Conservation (phyloP, 2,329 filamentous ascomycete species). For the Aspergillus tanneri region DNA sequence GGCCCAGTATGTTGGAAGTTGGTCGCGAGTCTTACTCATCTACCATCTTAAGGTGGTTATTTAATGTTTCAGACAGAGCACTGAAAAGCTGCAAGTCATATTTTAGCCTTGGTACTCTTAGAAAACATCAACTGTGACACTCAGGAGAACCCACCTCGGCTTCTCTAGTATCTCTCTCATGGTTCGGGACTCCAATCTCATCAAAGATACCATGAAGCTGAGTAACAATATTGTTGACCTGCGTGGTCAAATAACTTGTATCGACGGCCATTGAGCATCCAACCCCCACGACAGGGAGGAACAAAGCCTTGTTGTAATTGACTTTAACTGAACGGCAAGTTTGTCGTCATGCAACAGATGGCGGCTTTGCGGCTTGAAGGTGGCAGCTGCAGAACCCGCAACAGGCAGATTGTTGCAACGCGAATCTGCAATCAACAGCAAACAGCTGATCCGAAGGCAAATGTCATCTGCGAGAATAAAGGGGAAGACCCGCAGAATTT, state of each 20-base stretch:
- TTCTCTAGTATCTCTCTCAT: constrained; percentile 88
- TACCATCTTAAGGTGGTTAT: constrained; percentile 83
- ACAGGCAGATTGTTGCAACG: constrained; percentile 12
- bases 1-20: neutral
- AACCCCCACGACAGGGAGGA: constrained; percentile 13
- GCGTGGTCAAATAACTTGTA: constrained; percentile 86
- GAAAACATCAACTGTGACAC: constrained; percentile 3
- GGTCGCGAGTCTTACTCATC: constrained; percentile 56
- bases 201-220: constrained; percentile 95
- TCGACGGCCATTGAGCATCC: constrained; percentile 63
- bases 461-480: constrained; percentile 20
- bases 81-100: constrained; percentile 68
- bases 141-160: constrained; percentile 66
- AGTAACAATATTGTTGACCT: constrained; percentile 90
- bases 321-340: constrained; percentile 7
- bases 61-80: constrained; percentile 85
- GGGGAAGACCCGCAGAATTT: constrained; percentile 20
- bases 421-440: constrained; percentile 21
- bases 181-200: constrained; percentile 90
- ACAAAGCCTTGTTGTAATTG: neutral
- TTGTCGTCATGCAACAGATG: constrained; percentile 15
- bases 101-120: constrained; percentile 16
- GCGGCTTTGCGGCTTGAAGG: constrained; percentile 18
- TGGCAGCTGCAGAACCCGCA: constrained; percentile 12
- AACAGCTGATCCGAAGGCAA: constrained; percentile 14